Percentiles rank a stretch among this genome's conserved stretches.
These are phyloP conservation scores for Arctium minus DNA, from an alignment of 129 eudicot genomes.

Conservation along the genomic window DNA sequence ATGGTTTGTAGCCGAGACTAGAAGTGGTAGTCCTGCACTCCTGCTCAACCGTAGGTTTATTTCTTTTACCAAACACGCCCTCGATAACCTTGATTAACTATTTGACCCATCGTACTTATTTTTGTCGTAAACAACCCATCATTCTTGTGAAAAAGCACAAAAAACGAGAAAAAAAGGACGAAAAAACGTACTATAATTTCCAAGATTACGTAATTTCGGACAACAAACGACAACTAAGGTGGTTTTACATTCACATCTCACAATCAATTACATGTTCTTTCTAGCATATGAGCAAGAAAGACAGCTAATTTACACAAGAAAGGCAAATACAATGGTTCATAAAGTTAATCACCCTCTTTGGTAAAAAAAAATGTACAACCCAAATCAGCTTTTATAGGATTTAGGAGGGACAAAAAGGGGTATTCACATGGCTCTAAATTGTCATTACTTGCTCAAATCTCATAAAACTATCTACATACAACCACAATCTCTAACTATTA, in stretches of 20 bases:
- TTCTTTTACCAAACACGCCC: too few species aligned
- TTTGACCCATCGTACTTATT: too few species aligned
- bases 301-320: background rate
- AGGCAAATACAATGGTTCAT: background rate
- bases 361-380: background rate
- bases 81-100: too few species aligned
- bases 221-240: background rate
- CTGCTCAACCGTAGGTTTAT: too few species aligned
- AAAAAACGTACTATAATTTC: background rate
- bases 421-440: background rate
- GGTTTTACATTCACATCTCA: background rate
- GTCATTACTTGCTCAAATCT: conserved; percentile 5
- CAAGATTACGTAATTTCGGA: background rate
- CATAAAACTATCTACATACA: background rate
- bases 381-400: background rate
- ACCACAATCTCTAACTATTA: background rate
- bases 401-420: background rate
- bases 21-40: too few species aligned
- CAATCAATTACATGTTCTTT: background rate
- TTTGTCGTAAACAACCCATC: background rate
- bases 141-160: background rate
- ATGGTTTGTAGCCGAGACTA: too few species aligned
- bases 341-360: background rate
- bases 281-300: background rate
- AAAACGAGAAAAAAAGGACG: background rate